Base-by-base conservation (phyloP, 1,139 yeast genomes). In the Casaregolazyma lundiana region DNA sequence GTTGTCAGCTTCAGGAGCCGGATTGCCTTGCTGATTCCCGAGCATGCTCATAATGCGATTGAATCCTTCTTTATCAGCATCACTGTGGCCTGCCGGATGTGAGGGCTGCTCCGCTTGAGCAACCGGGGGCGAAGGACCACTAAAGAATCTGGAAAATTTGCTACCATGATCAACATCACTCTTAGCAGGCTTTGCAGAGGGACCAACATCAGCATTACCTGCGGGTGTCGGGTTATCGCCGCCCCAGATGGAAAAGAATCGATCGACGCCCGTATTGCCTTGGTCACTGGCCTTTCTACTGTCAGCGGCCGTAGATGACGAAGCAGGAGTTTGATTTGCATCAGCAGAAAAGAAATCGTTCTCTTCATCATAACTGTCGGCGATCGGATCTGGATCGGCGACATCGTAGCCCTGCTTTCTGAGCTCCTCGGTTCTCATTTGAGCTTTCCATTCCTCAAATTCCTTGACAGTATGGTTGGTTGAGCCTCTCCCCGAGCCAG, bases 1-100 rank as follows among this genome's bases (percentile, higher is more conserved):
- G 22, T 35, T 47, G 7, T 21, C 43, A 9, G 9, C 38, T 17
- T 46, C 43, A 34, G 43, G 13, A 35, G 47, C 47, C 15, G 52
- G 41, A 20, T 36, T 32, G 41, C 17, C 37, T 11, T 26, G 32
- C 6, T 26, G 15, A 38, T 50, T 54, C 6, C 63, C 66, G 20
- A 66, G 60, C 59, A 62, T 60, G 2, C 61, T 60, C 63, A 64
- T 58, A 24, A 64, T 63, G n/a, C 67, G 54, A 47, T 54, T 55
- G 49, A 61, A 62, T 15, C 68, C 69, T 38, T 57, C 60, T 47
- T 52, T 58, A 47, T 63, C 67, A n/a, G 56, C 58, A 26, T 26
- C 32, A 36, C 51, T 60, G 20, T 47, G 44, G n/a, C 41, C 38
- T 6, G 49, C 8, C 6, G 41, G 35, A 6, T 47, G 43, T 2